Evolutionary conservation across 148 eudicot species (phyloP), one percentile per base, ranked within the genome.

Genomic region (Euryodendron excelsum): DNA sequence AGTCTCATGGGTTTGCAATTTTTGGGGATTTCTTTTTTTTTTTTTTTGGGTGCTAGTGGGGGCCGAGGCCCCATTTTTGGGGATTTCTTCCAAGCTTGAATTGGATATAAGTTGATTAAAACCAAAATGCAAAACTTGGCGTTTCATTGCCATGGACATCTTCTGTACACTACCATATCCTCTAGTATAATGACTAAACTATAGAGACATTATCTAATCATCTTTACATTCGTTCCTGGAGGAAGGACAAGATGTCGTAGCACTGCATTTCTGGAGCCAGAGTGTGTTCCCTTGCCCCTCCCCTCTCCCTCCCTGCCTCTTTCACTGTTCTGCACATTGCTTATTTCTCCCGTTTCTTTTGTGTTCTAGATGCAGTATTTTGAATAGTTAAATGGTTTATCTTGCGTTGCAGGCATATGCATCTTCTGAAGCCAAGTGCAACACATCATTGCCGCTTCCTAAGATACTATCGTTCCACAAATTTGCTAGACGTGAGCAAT

Each of bases 381-480:
- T 52, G 63, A 21, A 1, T 55, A 55, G 36, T 56, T 67, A 48
- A 33, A 67, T 69, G 75, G 39, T 13, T n/a, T 47, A 59, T 80
- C 52, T 72, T 82, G 5, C 28, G 13, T 78, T 79, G 85, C 92
- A 96, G 99, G 99, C 99, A 60, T 92, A 89, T 88, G 90, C 93
- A 81, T 88, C 94, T 41, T 87, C 90, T 23, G 94, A 86, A 89
- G 90, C 97, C 69, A 90, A 80, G 79, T 74, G 77, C 77, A 93
- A 80, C 78, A 82, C 85, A 50, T 63, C 80, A 69, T 71, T 87
- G 84, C 97, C 86, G 78, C 88, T 92, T 83, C 99, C 99, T 18
- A 96, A 96, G 88, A 92, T 96, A 82, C 93, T 92, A 39, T 96
- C 99, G 8, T 96, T 96, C 74, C 92, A 96, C 76, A 96, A 96